phyloP scores from a whole-genome alignment of 1,284 basidiomycete species.

The Singerocomus inundabilis region DNA sequence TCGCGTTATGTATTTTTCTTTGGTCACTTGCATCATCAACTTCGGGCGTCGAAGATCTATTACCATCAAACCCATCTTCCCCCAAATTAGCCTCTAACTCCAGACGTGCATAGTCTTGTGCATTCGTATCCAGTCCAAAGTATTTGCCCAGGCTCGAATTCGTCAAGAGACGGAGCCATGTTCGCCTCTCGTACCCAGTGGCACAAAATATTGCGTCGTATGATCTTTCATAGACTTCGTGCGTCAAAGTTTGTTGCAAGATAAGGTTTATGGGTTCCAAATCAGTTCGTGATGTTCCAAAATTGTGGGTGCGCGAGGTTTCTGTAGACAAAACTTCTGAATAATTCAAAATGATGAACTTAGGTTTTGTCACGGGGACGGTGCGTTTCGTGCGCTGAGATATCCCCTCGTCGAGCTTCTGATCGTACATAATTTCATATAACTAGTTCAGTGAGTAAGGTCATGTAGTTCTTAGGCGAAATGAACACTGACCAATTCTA shows the following conservation, averaged over 20 bases:
- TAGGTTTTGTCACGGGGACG: constrained; percentile 22
- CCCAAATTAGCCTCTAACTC: constrained; percentile 6
- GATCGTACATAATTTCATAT: constrained; percentile 55
- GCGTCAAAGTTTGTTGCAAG: constrained; percentile 40
- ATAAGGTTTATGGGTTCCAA: constrained; percentile 33
- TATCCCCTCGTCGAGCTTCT: constrained; percentile 48
- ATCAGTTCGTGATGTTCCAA: constrained; percentile 7
- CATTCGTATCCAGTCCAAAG: constrained; percentile 38
- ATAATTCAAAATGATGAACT: constrained; percentile 41
- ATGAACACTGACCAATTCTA: constrained; percentile 38
- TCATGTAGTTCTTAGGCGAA: background rate
- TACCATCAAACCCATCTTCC: background rate
- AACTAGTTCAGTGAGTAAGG: constrained; percentile 34
- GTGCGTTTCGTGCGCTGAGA: constrained; percentile 32
- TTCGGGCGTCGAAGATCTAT: background rate
- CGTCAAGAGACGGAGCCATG: constrained; percentile 47
- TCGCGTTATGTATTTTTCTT: constrained; percentile 9
- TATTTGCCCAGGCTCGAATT: constrained; percentile 43
- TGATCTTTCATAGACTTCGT: constrained; percentile 31
- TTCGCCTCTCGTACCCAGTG: constrained; percentile 56
- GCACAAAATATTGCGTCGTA: constrained; percentile 58
- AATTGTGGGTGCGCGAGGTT: background rate
- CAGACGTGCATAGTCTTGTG: constrained; percentile 21
- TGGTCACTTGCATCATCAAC: background rate
- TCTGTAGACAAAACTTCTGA: constrained; percentile 41